Conservation (phyloP, 768 basidiomycete genomes). For the Sarcomyxa edulis region DNA sequence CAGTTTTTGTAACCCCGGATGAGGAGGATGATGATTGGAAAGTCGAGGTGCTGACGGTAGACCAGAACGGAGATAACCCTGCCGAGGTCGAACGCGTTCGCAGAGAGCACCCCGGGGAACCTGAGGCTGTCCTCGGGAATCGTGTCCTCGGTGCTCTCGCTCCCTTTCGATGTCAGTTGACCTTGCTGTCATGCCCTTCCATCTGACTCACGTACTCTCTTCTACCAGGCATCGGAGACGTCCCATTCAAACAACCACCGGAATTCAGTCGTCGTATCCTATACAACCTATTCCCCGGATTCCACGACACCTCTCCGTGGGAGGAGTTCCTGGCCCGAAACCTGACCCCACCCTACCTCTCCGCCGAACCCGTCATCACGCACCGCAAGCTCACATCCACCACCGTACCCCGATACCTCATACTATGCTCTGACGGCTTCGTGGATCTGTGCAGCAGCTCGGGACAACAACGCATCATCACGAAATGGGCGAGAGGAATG, state of each 20-base stretch:
- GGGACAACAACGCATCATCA: slow-evolving; percentile 39
- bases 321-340: slow-evolving; percentile 64
- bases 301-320: slow-evolving; percentile 57
- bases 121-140: slow-evolving; percentile 58
- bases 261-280: slow-evolving; percentile 61
- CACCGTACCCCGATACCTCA: slow-evolving; percentile 42
- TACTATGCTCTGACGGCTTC: slow-evolving; percentile 66
- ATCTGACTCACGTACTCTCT: background rate
- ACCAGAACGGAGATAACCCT: slow-evolving; percentile 68
- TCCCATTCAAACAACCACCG: slow-evolving; percentile 71
- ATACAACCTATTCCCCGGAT: slow-evolving; percentile 60
- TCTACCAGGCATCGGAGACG: slow-evolving; percentile 58
- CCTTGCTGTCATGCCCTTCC: slow-evolving; percentile 1
- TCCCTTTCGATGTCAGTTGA: slow-evolving; percentile 64
- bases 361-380: slow-evolving; percentile 56
- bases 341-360: slow-evolving; percentile 61
- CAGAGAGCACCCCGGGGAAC: slow-evolving; percentile 63
- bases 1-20: slow-evolving; percentile 49
- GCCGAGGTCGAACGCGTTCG: slow-evolving; percentile 60
- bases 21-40: slow-evolving; percentile 47
- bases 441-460: slow-evolving; percentile 50
- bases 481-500: slow-evolving; percentile 47
- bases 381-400: slow-evolving; percentile 42
- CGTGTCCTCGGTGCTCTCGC: slow-evolving; percentile 75
- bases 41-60: slow-evolving; percentile 53